Evolutionary conservation across 1,284 basidiomycete species (phyloP), one percentile per base, ranked within the genome.

Genomic region (Pseudomicrostroma phylloplanum): DNA sequence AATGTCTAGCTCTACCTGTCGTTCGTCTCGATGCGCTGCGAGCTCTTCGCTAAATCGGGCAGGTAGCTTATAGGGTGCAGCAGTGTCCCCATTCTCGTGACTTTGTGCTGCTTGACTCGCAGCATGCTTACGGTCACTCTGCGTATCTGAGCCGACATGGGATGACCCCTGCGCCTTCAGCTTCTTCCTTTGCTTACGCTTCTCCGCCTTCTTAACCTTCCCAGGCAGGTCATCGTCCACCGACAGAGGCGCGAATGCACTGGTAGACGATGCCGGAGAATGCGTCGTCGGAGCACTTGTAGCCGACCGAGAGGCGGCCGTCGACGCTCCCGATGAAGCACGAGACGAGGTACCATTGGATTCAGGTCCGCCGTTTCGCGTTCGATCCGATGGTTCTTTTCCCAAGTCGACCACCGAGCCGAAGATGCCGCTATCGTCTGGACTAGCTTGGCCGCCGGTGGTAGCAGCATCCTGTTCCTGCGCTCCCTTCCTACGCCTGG

Each of bases 1-100:
- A 17, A 77, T 69, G 58, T 78, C 76, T 30, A 76, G 67, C 19
- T 66, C 70, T 2, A 78, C 73, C 48, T 78, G 76, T 54, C 66
- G 65, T 30, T 73, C 64, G 57, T 78, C 76, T 43, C 65, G 63
- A 59, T 64, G 63, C 9, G 65, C 57, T 0, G 63, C 57, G 2
- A 61, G 61, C 13, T 48, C 17, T 17, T 21, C 43, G 21, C 21
- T 21, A 48, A n/a, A 48, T 3, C 43, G 15, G 6, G 43, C 21
- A n/a, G 48, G 48, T 8, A 21, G 25, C 17, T 25, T 41, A 2
- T 19, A 25, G 30, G 11, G 19, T 46, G 21, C 36, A 36, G 30
- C 9, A 9, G 30, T 9, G 4, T 36, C 30, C 30, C 30, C 30
- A 9, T 9, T 36, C 30, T 36, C 30, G 3, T 9, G 30, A 21